Percentiles rank a stretch among this genome's conserved stretches.
Conservation (phyloP, 768 basidiomycete genomes). For the Butyriboletus loyo region DNA sequence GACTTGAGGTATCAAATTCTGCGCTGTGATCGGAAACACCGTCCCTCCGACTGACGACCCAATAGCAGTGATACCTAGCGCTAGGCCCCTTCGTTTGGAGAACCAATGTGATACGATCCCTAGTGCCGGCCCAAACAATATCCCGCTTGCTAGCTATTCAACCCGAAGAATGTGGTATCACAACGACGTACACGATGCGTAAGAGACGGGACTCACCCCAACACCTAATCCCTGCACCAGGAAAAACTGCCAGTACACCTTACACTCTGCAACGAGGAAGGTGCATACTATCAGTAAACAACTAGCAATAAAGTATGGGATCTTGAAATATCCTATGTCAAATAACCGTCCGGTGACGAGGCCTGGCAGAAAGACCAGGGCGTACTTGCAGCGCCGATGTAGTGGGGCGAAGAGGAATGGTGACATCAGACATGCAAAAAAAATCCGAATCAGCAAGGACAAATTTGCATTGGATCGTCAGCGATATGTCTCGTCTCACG, state of each 20-base stretch:
- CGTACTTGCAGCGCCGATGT: conserved; percentile 42
- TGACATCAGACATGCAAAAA: background rate
- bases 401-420: background rate
- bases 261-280: conserved; percentile 71
- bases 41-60: conserved; percentile 72
- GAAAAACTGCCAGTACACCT: conserved; percentile 72
- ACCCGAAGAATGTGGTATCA: background rate
- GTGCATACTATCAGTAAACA: conserved; percentile 51
- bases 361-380: conserved; percentile 60
- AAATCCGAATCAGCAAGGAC: background rate
- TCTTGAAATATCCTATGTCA: conserved; percentile 65
- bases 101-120: conserved; percentile 74
- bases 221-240: conserved; percentile 69
- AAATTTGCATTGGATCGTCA: background rate
- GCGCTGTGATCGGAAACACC: conserved; percentile 59
- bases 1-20: conserved; percentile 49
- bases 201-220: conserved; percentile 44
- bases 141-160: conserved; percentile 42
- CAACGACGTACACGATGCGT: no score
- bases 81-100: conserved; percentile 51
- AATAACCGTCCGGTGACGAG: conserved; percentile 66
- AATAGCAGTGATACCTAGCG: conserved; percentile 59
- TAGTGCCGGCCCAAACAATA: conserved; percentile 60
- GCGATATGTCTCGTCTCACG: background rate
- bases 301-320: conserved; percentile 47